Base-by-base conservation (phyloP, 352 stramenopile species). In the Pythium rhizo-oryzae region DNA sequence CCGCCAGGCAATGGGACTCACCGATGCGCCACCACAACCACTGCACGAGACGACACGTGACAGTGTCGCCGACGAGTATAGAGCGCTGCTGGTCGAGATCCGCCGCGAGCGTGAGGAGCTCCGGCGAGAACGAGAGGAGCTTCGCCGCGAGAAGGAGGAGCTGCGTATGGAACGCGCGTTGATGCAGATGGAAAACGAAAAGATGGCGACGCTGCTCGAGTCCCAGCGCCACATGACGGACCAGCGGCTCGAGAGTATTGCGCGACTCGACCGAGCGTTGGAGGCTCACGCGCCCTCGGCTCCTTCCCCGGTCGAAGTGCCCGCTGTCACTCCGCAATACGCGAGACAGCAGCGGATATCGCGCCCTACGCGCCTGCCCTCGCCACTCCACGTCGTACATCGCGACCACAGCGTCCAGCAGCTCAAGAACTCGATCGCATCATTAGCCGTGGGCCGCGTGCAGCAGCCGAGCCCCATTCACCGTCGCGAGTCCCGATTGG, bases 141-240 rank as follows among this genome's bases (percentile, higher is more conserved):
- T 91, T 11, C 81, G 84, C 2, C 74, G 73, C 4, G 85, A 92
- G 53, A 90, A 87, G 50, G 85, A 93, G 37, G 82, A 90, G 24
- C n/a, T 93, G n/a, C 82, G 84, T 1, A 75, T 91, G 25, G 83
- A 93, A 35, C 77, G 82, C 41, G 72, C 76, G 39, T 63, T 89
- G 30, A 65, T 92, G 55, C 84, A 92, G 59, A 67, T 92, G 43
- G 85, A 94, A 52, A 94, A 92, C 44, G 85, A 94, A 67, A 82
- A 83, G 44, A 87, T 91, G 78, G 75, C 76, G 9, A 84, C 63
- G 49, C 69, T 90, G 21, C 71, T 94, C 30, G 84, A 92, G 39
- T 72, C 80, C 0, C 81, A 93, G 59, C 77, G 82, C 18, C 78
- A 77, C 15, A 68, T 89, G 24, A 82, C 83, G 6, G 84, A 89